These are phyloP conservation scores for Monilinia polystroma DNA, from an alignment of 2,329 filamentous ascomycete species.

Conservation along the genomic window DNA sequence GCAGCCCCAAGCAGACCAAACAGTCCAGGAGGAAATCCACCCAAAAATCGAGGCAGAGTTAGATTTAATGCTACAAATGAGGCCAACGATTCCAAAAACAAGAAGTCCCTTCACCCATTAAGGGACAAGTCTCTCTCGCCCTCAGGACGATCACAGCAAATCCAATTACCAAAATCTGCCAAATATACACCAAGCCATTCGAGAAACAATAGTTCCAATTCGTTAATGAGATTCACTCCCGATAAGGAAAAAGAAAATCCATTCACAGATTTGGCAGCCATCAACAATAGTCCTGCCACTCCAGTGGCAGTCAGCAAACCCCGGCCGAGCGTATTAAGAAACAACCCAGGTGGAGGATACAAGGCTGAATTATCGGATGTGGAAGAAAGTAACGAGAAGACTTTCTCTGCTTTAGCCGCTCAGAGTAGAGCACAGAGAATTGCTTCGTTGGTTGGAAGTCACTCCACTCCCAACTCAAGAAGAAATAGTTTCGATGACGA, in stretches of 20 bases:
- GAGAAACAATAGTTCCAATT: conserved; percentile 33
- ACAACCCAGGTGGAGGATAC: conserved; percentile 24
- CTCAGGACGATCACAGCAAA: conserved; percentile 13
- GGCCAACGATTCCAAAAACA: conserved; percentile 37
- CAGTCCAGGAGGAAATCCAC: conserved; percentile 29
- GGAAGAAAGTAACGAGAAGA: conserved; percentile 36
- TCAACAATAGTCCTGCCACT: conserved; percentile 7
- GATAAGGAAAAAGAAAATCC: conserved; percentile 36
- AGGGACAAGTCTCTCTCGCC: conserved; percentile 31
- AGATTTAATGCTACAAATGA: conserved; percentile 40
- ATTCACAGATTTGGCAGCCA: conserved; percentile 31
- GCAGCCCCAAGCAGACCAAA: conserved; percentile 32
- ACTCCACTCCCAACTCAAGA: conserved; percentile 39
- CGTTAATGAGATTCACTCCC: conserved; percentile 30
- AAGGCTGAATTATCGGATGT: conserved; percentile 25
- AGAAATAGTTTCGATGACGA: conserved; percentile 37
- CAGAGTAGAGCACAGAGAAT: conserved; percentile 39
- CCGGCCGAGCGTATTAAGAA: conserved; percentile 36
- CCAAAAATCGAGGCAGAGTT: conserved; percentile 34
- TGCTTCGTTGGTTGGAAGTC: conserved; percentile 37
- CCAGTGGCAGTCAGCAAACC: conserved; percentile 28
- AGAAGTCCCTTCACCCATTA: conserved; percentile 32
- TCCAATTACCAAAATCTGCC: conserved; percentile 27
- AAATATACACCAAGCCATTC: conserved; percentile 33
- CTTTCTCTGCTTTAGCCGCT: conserved; percentile 38